phyloP scores from a whole-genome alignment of 495 filamentous ascomycete species.

The Cudoniella acicularis region DNA sequence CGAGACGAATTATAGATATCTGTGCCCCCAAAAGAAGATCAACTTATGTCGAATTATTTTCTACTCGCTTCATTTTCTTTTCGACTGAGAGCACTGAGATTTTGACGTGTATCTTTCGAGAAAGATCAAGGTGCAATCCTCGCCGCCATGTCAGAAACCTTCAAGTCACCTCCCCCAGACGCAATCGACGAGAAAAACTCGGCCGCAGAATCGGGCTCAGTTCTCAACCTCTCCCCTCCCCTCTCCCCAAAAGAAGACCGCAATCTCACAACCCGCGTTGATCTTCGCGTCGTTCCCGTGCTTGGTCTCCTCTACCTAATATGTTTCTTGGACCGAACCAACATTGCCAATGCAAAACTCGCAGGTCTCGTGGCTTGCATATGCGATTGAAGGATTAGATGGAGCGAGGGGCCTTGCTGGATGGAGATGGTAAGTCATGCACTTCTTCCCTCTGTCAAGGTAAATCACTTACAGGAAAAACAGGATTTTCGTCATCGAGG shows the following conservation, averaged over 20 bases:
- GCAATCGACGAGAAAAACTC: too few species aligned
- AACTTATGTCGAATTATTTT: too few species aligned
- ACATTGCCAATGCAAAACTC: constrained; percentile 33
- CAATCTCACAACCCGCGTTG: constrained; percentile 17
- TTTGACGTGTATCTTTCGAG: too few species aligned
- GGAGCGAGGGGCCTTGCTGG: constrained; percentile 27
- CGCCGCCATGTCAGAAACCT: too few species aligned
- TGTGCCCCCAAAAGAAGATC: too few species aligned
- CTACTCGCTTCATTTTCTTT: too few species aligned
- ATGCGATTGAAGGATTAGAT: constrained; percentile 37
- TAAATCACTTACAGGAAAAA: not conserved
- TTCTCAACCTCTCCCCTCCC: not conserved
- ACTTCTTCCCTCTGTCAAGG: not conserved
- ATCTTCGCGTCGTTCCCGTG: constrained; percentile 38
- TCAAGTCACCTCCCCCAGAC: too few species aligned
- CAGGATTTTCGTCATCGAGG: constrained; percentile 16
- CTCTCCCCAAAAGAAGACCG: not conserved
- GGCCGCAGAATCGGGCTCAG: too few species aligned
- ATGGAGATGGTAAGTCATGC: constrained; percentile 27
- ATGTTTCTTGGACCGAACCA: not conserved
- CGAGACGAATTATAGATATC: too few species aligned
- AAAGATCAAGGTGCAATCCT: too few species aligned
- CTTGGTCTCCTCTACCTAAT: constrained; percentile 42
- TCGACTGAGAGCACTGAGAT: too few species aligned
- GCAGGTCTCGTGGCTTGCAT: constrained; percentile 49